A percentile compares a stretch with the other conserved stretches of the same genome.
These are phyloP conservation scores for Sporisorium graminicola DNA, from an alignment of 1,284 basidiomycete genomes.

Conservation along the genomic window DNA sequence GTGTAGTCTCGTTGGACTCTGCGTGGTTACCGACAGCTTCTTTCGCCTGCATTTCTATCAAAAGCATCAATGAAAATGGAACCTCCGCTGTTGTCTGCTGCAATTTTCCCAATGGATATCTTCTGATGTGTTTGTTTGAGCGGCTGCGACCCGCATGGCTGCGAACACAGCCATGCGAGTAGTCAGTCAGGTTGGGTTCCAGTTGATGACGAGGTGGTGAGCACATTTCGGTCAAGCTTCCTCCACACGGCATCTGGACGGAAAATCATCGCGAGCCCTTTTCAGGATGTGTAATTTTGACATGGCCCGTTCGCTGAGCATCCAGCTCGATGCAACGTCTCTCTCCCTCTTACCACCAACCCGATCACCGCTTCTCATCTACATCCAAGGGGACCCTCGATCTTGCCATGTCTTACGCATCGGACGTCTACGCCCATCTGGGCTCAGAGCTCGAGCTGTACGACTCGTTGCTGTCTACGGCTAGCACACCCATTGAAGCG, in stretches of 20 bases:
- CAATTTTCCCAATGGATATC: background rate
- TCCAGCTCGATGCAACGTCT: background rate
- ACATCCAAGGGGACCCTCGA: background rate
- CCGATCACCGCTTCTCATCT: background rate
- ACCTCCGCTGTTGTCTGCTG: background rate
- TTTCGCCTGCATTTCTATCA: background rate
- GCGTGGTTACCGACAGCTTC: background rate
- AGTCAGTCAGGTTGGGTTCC: no score
- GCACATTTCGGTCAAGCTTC: background rate
- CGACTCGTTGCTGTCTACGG: constrained; percentile 45
- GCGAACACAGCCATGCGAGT: no score
- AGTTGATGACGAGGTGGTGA: no score
- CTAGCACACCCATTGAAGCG: constrained; percentile 27
- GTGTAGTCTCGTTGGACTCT: background rate
- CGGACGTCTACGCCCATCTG: constrained; percentile 39
- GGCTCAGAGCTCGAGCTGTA: constrained; percentile 48
- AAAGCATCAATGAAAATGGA: background rate
- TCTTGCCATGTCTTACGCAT: constrained; percentile 42
- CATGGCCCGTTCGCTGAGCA: constrained; percentile 13
- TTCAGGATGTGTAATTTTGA: background rate
- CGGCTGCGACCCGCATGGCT: no score
- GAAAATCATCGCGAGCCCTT: background rate
- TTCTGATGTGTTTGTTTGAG: no score
- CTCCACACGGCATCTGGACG: constrained; percentile 1
- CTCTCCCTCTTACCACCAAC: background rate